phyloP scores from a whole-genome alignment of 2,329 filamentous ascomycete species.

The Diaporthe citri region DNA sequence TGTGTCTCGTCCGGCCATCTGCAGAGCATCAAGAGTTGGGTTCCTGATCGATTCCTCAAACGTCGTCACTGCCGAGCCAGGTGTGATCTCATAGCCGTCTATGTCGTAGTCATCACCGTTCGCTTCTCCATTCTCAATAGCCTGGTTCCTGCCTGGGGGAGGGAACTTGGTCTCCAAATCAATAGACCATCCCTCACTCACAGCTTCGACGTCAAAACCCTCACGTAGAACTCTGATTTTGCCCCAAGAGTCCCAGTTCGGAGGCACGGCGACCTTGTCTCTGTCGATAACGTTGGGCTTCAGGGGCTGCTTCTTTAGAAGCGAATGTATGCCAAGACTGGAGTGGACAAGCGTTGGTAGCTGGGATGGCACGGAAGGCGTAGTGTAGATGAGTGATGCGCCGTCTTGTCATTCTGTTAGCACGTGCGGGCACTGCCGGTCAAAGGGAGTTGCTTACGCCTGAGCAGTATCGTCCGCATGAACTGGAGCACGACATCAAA shows the following conservation, averaged over 20 bases:
- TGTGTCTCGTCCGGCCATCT: constrained; percentile 63
- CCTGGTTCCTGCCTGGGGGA: constrained; percentile 44
- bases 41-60: constrained; percentile 87
- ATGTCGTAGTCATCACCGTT: constrained; percentile 45
- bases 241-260: constrained; percentile 98
- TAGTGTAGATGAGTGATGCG: constrained; percentile 87
- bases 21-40: constrained; percentile 73
- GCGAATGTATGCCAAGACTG: constrained; percentile 85
- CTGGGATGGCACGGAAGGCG: constrained; percentile 80
- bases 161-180: constrained; percentile 76
- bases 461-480: constrained; percentile 87
- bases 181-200: constrained; percentile 87
- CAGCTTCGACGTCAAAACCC: constrained; percentile 89
- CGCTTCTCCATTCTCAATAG: constrained; percentile 42
- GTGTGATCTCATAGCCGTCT: constrained; percentile 49
- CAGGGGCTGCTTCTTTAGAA: constrained; percentile 81
- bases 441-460: constrained; percentile 69
- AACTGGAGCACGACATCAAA: constrained; percentile 97
- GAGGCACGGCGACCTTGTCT: constrained; percentile 93
- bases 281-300: constrained; percentile 94
- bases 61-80: constrained; percentile 75
- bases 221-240: constrained; percentile 95
- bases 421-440: constrained; percentile 28
- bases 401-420: constrained; percentile 69
- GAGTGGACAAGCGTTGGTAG: constrained; percentile 86